Conservation (phyloP, 495 filamentous ascomycete genomes). For the Lepraria neglecta region DNA sequence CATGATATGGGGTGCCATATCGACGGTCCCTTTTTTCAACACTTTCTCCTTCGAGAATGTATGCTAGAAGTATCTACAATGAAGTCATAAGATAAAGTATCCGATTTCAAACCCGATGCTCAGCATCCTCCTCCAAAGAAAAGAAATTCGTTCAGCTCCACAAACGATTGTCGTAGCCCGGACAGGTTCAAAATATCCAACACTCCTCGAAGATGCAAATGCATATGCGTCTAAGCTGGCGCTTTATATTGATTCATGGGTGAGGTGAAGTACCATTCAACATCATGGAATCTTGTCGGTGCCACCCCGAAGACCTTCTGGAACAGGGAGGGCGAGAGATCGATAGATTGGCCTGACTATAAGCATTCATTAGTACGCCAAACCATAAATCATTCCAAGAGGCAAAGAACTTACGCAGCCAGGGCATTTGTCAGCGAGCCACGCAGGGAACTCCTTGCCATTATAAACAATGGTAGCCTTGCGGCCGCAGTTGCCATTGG, state of each 20-base stretch:
- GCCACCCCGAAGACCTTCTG: conserved; percentile 27
- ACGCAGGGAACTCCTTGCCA: conserved; percentile 50
- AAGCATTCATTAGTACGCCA: background rate
- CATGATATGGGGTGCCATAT: too few relatives aligned
- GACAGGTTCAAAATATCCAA: background rate
- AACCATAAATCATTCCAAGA: background rate
- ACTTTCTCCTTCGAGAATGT: too few relatives aligned
- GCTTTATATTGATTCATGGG: background rate
- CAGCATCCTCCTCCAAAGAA: background rate
- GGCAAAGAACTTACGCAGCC: conserved; percentile 44
- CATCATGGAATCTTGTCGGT: conserved; percentile 12
- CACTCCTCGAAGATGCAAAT: conserved; percentile 1
- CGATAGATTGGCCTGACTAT: conserved; percentile 34
- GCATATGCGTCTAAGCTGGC: background rate
- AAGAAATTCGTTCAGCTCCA: background rate
- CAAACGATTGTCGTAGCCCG: background rate
- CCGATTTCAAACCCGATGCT: too few relatives aligned
- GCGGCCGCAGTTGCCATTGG: conserved; percentile 58
- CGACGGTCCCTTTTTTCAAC: too few relatives aligned
- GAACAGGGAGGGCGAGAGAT: conserved; percentile 44
- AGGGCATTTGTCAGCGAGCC: conserved; percentile 68
- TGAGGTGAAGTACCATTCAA: conserved; percentile 26
- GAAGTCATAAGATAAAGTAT: too few relatives aligned
- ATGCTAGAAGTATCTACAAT: too few relatives aligned
- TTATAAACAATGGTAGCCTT: conserved; percentile 53